Conservation (phyloP, 495 filamentous ascomycete genomes). For the Pyrenopolyporus hunteri region DNA sequence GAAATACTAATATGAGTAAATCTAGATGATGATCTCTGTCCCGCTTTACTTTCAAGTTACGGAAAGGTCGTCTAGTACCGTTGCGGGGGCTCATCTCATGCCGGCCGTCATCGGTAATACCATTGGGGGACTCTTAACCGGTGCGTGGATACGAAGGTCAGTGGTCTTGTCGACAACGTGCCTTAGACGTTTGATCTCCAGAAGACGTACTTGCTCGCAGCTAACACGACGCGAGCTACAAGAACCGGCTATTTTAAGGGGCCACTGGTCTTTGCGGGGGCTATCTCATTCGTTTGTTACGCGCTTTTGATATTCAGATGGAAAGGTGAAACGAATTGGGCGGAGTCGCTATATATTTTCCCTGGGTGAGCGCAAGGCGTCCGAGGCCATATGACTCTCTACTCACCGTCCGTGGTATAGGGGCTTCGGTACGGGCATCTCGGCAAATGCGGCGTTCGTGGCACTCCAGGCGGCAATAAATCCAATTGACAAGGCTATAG, state of each 20-base stretch:
- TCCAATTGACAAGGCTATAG: conserved; percentile 59
- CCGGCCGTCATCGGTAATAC: conserved; percentile 71
- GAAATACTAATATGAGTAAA: conserved; percentile 35
- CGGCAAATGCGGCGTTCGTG: conserved; percentile 60
- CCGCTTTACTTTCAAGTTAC: conserved; percentile 77
- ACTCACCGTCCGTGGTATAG: conserved; percentile 21
- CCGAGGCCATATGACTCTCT: background rate
- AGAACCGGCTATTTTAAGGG: conserved; percentile 66
- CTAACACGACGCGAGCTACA: conserved; percentile 1
- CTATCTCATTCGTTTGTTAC: conserved; percentile 59
- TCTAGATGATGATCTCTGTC: conserved; percentile 63
- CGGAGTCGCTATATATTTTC: conserved; percentile 68
- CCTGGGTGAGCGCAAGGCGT: conserved; percentile 46
- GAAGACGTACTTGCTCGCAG: too few species aligned
- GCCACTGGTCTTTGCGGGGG: conserved; percentile 57
- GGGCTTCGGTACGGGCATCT: conserved; percentile 61
- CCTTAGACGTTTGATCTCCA: background rate
- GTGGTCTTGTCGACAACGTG: background rate
- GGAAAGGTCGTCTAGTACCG: conserved; percentile 56
- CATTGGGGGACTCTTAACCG: conserved; percentile 64
- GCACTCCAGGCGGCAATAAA: conserved; percentile 61
- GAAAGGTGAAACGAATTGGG: conserved; percentile 64
- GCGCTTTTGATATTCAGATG: conserved; percentile 63
- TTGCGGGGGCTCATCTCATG: conserved; percentile 65
- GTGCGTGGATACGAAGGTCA: conserved; percentile 59